Evolutionary conservation across 108 stramenopile genomes (phyloP).

Genomic region (Poteriospumella lacustris): DNA sequence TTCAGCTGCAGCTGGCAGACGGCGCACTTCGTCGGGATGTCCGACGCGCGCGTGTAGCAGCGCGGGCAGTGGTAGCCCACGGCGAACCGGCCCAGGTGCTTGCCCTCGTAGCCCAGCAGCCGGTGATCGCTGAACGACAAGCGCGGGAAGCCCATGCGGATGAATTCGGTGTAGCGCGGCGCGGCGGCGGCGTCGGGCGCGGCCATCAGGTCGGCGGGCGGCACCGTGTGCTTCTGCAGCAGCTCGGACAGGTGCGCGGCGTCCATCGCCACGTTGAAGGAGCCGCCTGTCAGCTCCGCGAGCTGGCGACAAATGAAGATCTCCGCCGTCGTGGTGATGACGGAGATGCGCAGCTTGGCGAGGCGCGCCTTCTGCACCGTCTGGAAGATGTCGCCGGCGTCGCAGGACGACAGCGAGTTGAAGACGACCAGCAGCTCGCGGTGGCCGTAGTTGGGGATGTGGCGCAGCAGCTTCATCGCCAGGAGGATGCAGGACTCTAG

Average conservation of each 20-base stretch:
- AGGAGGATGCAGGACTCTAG: constrained; percentile 45
- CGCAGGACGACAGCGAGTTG: constrained; percentile 47
- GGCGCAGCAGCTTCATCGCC: constrained; percentile 35
- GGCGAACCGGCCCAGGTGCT: constrained; percentile 38
- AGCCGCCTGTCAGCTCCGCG: constrained; percentile 44
- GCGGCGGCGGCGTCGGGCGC: constrained; percentile 33
- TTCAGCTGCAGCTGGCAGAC: constrained; percentile 80
- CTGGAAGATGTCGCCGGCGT: constrained; percentile 53
- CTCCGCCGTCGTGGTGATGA: constrained; percentile 52
- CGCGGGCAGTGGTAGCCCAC: constrained; percentile 49
- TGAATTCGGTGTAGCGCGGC: constrained; percentile 53
- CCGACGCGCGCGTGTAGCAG: constrained; percentile 46
- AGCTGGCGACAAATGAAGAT: constrained; percentile 47
- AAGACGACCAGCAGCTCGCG: constrained; percentile 49
- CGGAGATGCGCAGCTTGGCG: constrained; percentile 39
- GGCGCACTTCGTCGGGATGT: constrained; percentile 63
- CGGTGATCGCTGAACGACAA: background rate
- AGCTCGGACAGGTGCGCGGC: constrained; percentile 40
- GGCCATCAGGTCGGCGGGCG: constrained; percentile 41
- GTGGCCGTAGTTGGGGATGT: constrained; percentile 48
- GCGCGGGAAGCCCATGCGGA: constrained; percentile 52
- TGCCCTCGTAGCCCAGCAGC: constrained; percentile 36
- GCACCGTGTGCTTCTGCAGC: constrained; percentile 46
- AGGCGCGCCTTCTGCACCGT: constrained; percentile 40
- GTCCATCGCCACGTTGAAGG: constrained; percentile 46